These are phyloP conservation scores for Ilex paraguariensis DNA, from an alignment of 305 asterid species.

Conservation along the genomic window DNA sequence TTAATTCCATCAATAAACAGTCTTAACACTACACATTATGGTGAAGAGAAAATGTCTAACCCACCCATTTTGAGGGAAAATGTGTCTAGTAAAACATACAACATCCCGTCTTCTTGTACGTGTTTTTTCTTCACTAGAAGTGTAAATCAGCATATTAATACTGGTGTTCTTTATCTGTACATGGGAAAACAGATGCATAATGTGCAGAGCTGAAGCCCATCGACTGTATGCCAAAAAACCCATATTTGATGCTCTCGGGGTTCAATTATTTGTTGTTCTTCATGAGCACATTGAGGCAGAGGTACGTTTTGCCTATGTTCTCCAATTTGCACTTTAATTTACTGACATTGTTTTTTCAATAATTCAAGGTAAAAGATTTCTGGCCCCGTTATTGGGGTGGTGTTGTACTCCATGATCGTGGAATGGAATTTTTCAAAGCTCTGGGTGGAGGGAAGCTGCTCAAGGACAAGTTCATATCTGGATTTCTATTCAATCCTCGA, in stretches of 20 bases:
- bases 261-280: conserved; percentile 66
- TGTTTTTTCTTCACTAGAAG: too few relatives aligned
- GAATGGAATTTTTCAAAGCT: conserved; percentile 67
- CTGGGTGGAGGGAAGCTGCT: conserved; percentile 83
- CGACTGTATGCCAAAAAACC: conserved; percentile 67
- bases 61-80: too few relatives aligned
- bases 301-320: conserved; percentile 32
- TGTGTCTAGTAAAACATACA: too few relatives aligned
- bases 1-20: too few relatives aligned
- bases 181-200: conserved; percentile 58
- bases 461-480: conserved; percentile 73
- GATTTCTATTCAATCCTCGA: conserved; percentile 69
- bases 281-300: conserved; percentile 80
- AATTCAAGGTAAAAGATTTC: conserved; percentile 61
- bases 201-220: conserved; percentile 95
- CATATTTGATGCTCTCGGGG: conserved; percentile 75
- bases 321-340: neutral
- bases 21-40: too few relatives aligned
- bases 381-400: conserved; percentile 97
- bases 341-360: neutral
- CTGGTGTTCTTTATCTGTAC: conserved; percentile 1
- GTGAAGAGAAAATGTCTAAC: too few relatives aligned
- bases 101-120: too few relatives aligned
- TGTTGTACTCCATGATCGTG: conserved; percentile 50
- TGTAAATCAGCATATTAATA: too few relatives aligned